These are phyloP conservation scores for Cercospora sp. DNA, from an alignment of 2,329 filamentous ascomycete species.

Conservation along the genomic window DNA sequence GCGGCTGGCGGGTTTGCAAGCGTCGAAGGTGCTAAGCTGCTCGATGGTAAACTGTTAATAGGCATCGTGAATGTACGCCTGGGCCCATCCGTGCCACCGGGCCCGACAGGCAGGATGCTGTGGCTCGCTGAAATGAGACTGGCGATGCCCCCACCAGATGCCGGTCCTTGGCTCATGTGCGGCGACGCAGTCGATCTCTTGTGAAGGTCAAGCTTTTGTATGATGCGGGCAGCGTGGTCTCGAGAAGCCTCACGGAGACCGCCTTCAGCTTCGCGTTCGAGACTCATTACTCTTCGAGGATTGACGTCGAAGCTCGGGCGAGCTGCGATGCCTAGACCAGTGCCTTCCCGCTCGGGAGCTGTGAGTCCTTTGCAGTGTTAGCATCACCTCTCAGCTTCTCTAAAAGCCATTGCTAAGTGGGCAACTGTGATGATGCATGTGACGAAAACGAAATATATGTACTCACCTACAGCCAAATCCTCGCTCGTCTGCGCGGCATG, in stretches of 20 bases:
- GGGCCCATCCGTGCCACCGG: slow-evolving; percentile 40
- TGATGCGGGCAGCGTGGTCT: slow-evolving; percentile 83
- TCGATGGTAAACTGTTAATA: slow-evolving; percentile 42
- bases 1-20: slow-evolving; percentile 78
- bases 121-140: slow-evolving; percentile 84
- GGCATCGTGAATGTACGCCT: slow-evolving; percentile 44
- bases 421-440: background rate
- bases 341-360: slow-evolving; percentile 50
- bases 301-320: slow-evolving; percentile 74
- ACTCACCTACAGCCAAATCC: slow-evolving; percentile 63
- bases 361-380: background rate
- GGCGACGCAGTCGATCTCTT: slow-evolving; percentile 66
- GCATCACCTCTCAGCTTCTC: background rate
- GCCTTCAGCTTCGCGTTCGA: slow-evolving; percentile 44
- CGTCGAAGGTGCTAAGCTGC: slow-evolving; percentile 76
- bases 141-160: slow-evolving; percentile 68
- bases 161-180: slow-evolving; percentile 25
- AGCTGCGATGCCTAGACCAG: slow-evolving; percentile 46
- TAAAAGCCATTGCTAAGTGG: background rate
- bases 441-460: background rate
- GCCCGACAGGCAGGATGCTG: slow-evolving; percentile 68
- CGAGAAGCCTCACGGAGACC: slow-evolving; percentile 70
- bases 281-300: slow-evolving; percentile 49
- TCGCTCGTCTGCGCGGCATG: slow-evolving; percentile 57
- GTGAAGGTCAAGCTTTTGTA: slow-evolving; percentile 88